These are phyloP conservation scores for Tranzscheliella williamsii DNA, from an alignment of 1,284 basidiomycete genomes.

Conservation along the genomic window DNA sequence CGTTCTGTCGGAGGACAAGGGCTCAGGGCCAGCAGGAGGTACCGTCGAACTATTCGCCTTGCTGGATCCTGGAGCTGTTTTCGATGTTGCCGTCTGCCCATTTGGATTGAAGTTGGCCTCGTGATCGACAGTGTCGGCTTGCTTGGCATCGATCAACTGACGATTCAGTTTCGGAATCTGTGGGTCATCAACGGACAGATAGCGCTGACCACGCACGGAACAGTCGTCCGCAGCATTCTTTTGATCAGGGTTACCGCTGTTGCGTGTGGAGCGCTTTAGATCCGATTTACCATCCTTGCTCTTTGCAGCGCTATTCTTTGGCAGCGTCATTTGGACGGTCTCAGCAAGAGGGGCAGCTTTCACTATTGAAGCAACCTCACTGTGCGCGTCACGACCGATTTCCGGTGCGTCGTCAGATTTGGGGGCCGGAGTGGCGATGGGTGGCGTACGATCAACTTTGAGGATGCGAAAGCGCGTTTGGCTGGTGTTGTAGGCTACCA, in stretches of 20 bases:
- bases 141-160: slow-evolving; percentile 30
- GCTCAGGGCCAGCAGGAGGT: too few species aligned
- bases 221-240: slow-evolving; percentile 5
- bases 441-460: slow-evolving; percentile 54
- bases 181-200: slow-evolving; percentile 30
- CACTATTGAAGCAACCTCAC: too few species aligned
- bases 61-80: too few species aligned
- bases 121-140: background rate
- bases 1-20: too few species aligned
- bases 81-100: too few species aligned
- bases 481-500: slow-evolving; percentile 54
- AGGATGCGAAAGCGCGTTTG: slow-evolving; percentile 57
- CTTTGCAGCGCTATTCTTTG: background rate
- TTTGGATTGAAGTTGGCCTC: background rate
- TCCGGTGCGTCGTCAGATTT: slow-evolving; percentile 3
- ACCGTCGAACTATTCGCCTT: too few species aligned
- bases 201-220: slow-evolving; percentile 38
- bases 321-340: background rate
- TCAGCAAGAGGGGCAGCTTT: background rate
- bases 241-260: too few species aligned
- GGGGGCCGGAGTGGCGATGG: slow-evolving; percentile 10
- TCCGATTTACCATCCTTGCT: background rate
- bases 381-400: slow-evolving; percentile 2
- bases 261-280: too few species aligned
- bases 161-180: slow-evolving; percentile 33